Evolutionary conservation across 164 flowering plant species (phyloP).

Genomic region (Vitis rupestris): DNA sequence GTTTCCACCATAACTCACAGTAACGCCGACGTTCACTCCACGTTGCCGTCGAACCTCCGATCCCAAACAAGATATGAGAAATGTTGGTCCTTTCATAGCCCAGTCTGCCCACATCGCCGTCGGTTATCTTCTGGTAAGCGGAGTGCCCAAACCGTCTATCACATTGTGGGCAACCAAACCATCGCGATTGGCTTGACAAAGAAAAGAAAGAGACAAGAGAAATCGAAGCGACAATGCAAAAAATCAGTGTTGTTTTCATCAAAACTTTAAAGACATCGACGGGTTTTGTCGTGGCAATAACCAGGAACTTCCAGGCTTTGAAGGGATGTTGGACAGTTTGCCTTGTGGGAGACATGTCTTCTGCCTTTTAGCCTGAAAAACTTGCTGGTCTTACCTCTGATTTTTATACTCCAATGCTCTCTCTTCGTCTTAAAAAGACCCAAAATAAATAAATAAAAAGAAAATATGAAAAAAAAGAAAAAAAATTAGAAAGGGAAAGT

Average conservation of each 20-base stretch:
- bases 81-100: slow-evolving; percentile 16
- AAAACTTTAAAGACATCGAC: neutral
- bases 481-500: neutral
- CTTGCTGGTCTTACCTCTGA: too few relatives aligned
- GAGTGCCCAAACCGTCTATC: neutral
- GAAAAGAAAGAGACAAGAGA: slow-evolving; percentile 21
- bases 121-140: neutral
- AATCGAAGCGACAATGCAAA: slow-evolving; percentile 22
- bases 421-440: too few relatives aligned
- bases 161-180: slow-evolving; percentile 5
- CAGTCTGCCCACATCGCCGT: neutral
- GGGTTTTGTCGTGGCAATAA: slow-evolving; percentile 8
- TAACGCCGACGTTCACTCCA: slow-evolving; percentile 49
- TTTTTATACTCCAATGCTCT: too few relatives aligned
- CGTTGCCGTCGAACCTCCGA: slow-evolving; percentile 45
- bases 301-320: slow-evolving; percentile 14
- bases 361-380: too few relatives aligned
- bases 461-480: too few relatives aligned
- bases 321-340: slow-evolving; percentile 10
- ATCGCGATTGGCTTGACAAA: slow-evolving; percentile 12
- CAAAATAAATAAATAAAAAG: neutral
- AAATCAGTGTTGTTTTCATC: slow-evolving; percentile 13
- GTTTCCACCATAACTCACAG: slow-evolving; percentile 57
- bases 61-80: slow-evolving; percentile 54
- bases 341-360: neutral